Evolutionary conservation across 2,329 filamentous ascomycete species (phyloP).

Genomic region (Botrytis squamosa): DNA sequence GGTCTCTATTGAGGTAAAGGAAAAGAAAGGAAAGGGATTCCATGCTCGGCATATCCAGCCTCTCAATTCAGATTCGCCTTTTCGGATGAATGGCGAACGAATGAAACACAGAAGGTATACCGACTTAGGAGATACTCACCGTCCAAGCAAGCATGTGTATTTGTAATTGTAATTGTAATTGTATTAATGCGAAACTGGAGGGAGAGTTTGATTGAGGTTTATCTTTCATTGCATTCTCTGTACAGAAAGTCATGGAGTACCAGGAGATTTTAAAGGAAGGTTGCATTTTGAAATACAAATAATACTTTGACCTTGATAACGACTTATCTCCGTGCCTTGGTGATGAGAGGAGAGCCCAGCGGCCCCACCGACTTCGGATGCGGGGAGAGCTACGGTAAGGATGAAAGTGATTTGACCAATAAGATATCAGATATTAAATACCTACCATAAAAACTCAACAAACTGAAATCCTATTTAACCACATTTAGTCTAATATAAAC

Average conservation of each 20-base stretch:
- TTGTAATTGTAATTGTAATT: not conserved
- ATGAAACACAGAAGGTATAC: not conserved
- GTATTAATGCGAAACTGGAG: not conserved
- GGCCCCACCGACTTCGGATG: slow-evolving; percentile 13
- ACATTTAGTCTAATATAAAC: no score
- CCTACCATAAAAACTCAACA: not conserved
- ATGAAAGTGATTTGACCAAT: not conserved
- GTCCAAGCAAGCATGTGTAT: not conserved
- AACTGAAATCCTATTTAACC: no score
- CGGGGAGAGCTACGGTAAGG: slow-evolving; percentile 10
- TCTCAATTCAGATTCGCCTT: slow-evolving; percentile 11
- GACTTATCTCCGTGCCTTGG: not conserved
- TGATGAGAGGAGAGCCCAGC: not conserved
- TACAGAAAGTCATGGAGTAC: not conserved
- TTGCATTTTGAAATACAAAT: not conserved
- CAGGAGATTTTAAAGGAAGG: not conserved
- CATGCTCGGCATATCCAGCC: slow-evolving; percentile 15
- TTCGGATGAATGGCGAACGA: slow-evolving; percentile 24
- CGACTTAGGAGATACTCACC: not conserved
- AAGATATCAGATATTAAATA: not conserved
- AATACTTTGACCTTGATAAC: not conserved
- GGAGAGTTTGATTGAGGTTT: not conserved
- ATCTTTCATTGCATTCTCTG: not conserved
- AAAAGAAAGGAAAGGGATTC: not conserved
- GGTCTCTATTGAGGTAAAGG: not conserved